Percentiles rank a stretch among this genome's conserved stretches.
These are phyloP conservation scores for Macroventuria anomochaeta DNA, from an alignment of 2,329 filamentous ascomycete species.

Conservation along the genomic window DNA sequence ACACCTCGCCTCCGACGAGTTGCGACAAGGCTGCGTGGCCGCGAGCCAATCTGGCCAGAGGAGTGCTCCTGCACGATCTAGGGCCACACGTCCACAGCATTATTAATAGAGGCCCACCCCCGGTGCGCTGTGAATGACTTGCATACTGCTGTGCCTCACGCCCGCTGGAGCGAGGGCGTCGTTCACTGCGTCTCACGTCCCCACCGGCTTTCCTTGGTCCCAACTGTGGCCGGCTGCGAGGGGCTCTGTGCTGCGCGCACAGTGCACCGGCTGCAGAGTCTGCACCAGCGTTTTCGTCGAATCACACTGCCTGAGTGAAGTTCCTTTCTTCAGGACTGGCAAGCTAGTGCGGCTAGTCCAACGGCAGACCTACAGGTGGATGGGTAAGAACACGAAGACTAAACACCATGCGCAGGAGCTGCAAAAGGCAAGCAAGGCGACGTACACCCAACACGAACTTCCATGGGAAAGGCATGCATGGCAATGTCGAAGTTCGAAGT, in stretches of 20 bases:
- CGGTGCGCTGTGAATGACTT: slow-evolving; percentile 18
- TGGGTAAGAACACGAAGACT: not conserved
- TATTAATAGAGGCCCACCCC: slow-evolving; percentile 20
- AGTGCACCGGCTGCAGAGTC: slow-evolving; percentile 16
- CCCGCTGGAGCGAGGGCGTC: slow-evolving; percentile 9
- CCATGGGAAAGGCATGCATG: slow-evolving; percentile 13
- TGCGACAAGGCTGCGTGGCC: slow-evolving; percentile 38
- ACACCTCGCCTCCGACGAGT: slow-evolving; percentile 29
- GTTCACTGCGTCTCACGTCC: slow-evolving; percentile 6
- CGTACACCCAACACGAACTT: not conserved
- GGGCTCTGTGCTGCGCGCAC: slow-evolving; percentile 12
- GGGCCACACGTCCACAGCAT: slow-evolving; percentile 18
- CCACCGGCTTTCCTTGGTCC: slow-evolving; percentile 6
- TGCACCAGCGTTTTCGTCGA: slow-evolving; percentile 14
- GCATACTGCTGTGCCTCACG: slow-evolving; percentile 20
- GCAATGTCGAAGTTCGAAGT: slow-evolving; percentile 5
- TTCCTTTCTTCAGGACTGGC: slow-evolving; percentile 13
- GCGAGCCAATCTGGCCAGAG: slow-evolving; percentile 9
- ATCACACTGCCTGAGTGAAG: slow-evolving; percentile 10
- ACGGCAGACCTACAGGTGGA: slow-evolving; percentile 9
- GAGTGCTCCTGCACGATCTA: slow-evolving; percentile 32
- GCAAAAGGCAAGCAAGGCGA: slow-evolving; percentile 12
- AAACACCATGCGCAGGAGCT: not conserved
- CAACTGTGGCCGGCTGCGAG: slow-evolving; percentile 8
- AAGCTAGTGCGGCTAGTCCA: slow-evolving; percentile 8